phyloP scores from a whole-genome alignment of 345 rosid genomes.

The Gynandropsis gynandra region DNA sequence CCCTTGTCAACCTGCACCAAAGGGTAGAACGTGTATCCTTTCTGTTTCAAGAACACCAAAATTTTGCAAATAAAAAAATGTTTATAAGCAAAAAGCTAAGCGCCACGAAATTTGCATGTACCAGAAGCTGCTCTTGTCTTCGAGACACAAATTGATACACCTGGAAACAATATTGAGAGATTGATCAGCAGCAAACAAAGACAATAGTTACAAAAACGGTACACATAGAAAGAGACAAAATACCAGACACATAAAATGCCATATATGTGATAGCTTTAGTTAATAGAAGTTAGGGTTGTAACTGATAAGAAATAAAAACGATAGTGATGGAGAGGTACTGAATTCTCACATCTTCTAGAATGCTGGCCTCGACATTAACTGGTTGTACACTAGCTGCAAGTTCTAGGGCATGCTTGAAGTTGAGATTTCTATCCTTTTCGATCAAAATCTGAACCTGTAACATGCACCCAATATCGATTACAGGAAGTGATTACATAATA shows the following conservation, averaged over 20 bases:
- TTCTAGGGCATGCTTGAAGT: constrained; percentile 52
- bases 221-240: not conserved
- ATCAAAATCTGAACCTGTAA: constrained; percentile 83
- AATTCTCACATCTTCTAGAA: constrained; percentile 65
- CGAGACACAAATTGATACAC: constrained; percentile 72
- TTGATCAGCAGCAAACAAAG: not conserved
- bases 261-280: not conserved
- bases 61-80: not conserved
- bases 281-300: not conserved
- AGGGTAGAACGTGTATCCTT: constrained; percentile 10
- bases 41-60: constrained; percentile 5
- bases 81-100: constrained; percentile 2
- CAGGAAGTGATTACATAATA: constrained; percentile 16
- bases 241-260: not conserved
- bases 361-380: constrained; percentile 44
- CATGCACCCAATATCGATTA: constrained; percentile 14
- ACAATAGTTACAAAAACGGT: constrained; percentile 10
- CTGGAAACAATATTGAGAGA: constrained; percentile 31
- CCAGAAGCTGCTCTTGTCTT: constrained; percentile 93
- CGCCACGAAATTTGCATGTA: constrained; percentile 29
- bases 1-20: constrained; percentile 72
- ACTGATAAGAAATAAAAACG: not conserved
- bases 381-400: constrained; percentile 81
- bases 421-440: constrained; percentile 57
- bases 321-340: constrained; percentile 4